phyloP scores from a whole-genome alignment of 2,329 filamentous ascomycete genomes.

The Xylariales sp. region DNA sequence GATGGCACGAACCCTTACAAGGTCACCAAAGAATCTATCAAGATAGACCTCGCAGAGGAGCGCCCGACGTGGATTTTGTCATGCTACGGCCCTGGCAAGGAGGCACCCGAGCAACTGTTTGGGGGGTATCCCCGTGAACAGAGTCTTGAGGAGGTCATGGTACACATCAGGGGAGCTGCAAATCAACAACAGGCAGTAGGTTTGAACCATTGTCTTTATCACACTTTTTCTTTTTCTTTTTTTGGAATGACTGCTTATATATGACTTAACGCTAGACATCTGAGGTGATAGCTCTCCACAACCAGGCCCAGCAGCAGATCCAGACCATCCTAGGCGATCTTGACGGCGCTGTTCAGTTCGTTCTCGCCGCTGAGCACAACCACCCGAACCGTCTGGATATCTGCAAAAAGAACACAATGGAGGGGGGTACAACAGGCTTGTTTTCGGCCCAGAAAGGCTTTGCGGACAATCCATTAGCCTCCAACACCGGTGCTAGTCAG shows the following conservation, averaged over 20 bases:
- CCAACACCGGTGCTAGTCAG: constrained; percentile 48
- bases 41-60: constrained; percentile 75
- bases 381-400: constrained; percentile 82
- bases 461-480: constrained; percentile 43
- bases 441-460: constrained; percentile 52
- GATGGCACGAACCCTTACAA: constrained; percentile 56
- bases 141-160: constrained; percentile 86
- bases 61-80: constrained; percentile 88
- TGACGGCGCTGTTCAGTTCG: constrained; percentile 77
- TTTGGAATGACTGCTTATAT: constrained; percentile 13
- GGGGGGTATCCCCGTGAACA: constrained; percentile 83
- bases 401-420: constrained; percentile 59
- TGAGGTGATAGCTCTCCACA: constrained; percentile 70
- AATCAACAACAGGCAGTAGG: constrained; percentile 59
- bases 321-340: constrained; percentile 75
- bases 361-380: constrained; percentile 72
- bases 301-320: constrained; percentile 76
- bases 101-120: constrained; percentile 85
- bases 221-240: no score
- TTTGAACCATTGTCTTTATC: constrained; percentile 19
- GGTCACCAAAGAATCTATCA: constrained; percentile 70
- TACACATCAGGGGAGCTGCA: constrained; percentile 70
- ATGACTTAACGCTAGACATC: constrained; percentile 59
- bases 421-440: constrained; percentile 58
- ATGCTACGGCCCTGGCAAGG: constrained; percentile 80